Percentiles rank a stretch among this genome's conserved stretches.
Evolutionary conservation across 179 eudicot species (phyloP).

Genomic region (Heliamphora pulchella): DNA sequence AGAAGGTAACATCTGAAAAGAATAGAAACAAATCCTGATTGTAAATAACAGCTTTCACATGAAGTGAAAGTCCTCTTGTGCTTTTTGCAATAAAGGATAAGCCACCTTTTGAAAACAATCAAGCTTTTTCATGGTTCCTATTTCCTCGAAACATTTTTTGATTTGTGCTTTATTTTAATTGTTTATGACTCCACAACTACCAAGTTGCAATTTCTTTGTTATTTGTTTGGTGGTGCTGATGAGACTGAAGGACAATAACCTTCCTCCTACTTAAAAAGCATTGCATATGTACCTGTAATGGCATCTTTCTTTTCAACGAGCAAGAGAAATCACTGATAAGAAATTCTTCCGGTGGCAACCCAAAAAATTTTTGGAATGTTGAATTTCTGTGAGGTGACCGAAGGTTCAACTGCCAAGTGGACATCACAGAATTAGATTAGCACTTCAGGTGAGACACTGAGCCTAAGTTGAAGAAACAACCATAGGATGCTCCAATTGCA

Average conservation of each 20-base stretch:
- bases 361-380: conserved; percentile 70
- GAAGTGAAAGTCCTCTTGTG: neutral
- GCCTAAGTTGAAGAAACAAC: neutral
- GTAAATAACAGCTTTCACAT: too few relatives aligned
- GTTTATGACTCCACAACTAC: neutral
- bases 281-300: conserved; percentile 54
- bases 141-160: neutral
- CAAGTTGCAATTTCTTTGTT: neutral
- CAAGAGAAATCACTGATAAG: conserved; percentile 81
- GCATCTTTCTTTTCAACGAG: conserved; percentile 68
- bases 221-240: neutral
- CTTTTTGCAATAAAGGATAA: neutral
- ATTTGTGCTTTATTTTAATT: neutral
- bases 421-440: conserved; percentile 9
- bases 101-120: neutral
- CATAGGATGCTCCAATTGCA: neutral
- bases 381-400: conserved; percentile 81
- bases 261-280: neutral
- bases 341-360: conserved; percentile 79
- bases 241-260: neutral
- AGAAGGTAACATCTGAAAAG: neutral
- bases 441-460: neutral
- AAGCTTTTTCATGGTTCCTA: neutral
- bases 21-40: neutral
- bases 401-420: conserved; percentile 54